Percentiles rank a stretch among this genome's conserved stretches.
These are phyloP conservation scores for Furcasterigmium furcatum DNA, from an alignment of 2,329 filamentous ascomycete genomes.

Conservation along the genomic window DNA sequence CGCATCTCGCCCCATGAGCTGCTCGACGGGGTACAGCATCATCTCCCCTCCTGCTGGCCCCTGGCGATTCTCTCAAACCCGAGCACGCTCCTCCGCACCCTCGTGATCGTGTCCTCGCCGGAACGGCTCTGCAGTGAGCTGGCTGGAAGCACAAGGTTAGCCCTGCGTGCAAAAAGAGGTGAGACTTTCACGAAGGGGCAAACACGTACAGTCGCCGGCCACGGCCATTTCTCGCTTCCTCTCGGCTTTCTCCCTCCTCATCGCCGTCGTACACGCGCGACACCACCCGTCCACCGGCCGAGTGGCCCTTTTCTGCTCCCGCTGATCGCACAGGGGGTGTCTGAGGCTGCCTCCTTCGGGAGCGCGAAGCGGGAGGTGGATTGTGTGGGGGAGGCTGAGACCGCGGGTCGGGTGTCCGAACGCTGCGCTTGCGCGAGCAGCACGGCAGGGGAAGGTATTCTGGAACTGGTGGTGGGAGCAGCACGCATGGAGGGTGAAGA, in stretches of 20 bases:
- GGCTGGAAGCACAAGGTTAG: no score
- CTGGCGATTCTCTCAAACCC: constrained; percentile 7
- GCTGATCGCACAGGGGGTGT: constrained; percentile 12
- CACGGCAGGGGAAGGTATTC: constrained; percentile 26
- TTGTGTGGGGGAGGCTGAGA: constrained; percentile 11
- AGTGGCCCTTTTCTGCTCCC: constrained; percentile 11
- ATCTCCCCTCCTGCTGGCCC: neutral
- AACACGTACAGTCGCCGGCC: neutral
- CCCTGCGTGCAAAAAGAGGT: no score
- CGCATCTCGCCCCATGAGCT: no score
- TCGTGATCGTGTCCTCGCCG: constrained; percentile 5
- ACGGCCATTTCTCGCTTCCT: neutral
- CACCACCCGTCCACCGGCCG: constrained; percentile 18
- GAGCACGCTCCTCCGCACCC: constrained; percentile 7
- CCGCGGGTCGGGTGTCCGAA: constrained; percentile 1
- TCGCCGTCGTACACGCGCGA: constrained; percentile 9
- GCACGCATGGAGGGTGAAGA: constrained; percentile 18
- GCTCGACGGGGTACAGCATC: no score
- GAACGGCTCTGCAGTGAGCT: neutral
- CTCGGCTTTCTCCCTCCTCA: constrained; percentile 4
- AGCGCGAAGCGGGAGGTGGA: constrained; percentile 9
- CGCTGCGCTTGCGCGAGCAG: constrained; percentile 14
- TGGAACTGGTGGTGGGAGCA: constrained; percentile 29
- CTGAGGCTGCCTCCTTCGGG: constrained; percentile 10
- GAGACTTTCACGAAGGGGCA: no score